phyloP scores from a whole-genome alignment of 2,329 filamentous ascomycete species.

The Dactylellina cionopaga region DNA sequence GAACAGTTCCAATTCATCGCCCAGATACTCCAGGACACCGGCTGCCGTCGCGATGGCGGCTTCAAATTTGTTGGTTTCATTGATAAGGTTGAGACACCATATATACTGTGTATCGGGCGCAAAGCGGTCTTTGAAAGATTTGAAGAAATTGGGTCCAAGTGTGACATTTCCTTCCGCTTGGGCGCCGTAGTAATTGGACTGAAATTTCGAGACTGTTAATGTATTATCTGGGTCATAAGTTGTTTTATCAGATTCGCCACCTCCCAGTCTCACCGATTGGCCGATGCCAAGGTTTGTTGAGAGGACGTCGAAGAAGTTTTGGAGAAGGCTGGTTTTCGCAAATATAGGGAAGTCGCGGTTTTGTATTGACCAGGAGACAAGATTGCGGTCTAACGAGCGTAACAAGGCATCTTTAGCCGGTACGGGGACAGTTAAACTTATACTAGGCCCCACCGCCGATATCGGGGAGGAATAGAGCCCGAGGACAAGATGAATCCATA shows the following conservation, averaged over 20 bases:
- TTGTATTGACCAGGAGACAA: slow-evolving; percentile 43
- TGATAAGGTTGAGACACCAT: slow-evolving; percentile 39
- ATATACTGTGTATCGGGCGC: slow-evolving; percentile 30
- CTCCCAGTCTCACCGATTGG: slow-evolving; percentile 25
- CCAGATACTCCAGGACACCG: slow-evolving; percentile 29
- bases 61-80: slow-evolving; percentile 33
- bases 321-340: not conserved
- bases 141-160: slow-evolving; percentile 33
- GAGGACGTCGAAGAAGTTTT: slow-evolving; percentile 22
- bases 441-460: not conserved
- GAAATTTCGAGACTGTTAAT: slow-evolving; percentile 18
- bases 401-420: slow-evolving; percentile 20
- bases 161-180: slow-evolving; percentile 38
- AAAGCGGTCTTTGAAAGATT: slow-evolving; percentile 31
- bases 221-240: slow-evolving; percentile 26
- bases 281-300: slow-evolving; percentile 21
- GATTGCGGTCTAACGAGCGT: slow-evolving; percentile 29
- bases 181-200: slow-evolving; percentile 31
- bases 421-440: slow-evolving; percentile 23
- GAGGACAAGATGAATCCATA: not conserved
- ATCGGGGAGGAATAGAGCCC: not conserved
- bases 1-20: slow-evolving; percentile 31
- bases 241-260: slow-evolving; percentile 37
- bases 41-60: slow-evolving; percentile 32
- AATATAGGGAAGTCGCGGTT: slow-evolving; percentile 43